Evolutionary conservation across 129 eudicot species (phyloP).

Genomic region (Arctium lappa): DNA sequence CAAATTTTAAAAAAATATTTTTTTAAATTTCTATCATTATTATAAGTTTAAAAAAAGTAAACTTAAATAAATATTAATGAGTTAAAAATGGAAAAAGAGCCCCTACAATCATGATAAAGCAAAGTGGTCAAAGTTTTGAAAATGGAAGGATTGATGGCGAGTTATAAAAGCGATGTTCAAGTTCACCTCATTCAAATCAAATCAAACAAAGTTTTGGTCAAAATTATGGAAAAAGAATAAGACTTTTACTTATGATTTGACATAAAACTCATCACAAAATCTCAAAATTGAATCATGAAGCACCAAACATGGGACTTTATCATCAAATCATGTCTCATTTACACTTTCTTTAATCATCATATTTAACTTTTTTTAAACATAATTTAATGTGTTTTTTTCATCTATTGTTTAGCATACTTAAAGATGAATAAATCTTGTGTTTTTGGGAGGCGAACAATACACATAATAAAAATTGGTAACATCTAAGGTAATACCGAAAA

Average conservation of each 20-base stretch:
- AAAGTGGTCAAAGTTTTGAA: slow-evolving; percentile 33
- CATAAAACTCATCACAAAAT: slow-evolving; percentile 23
- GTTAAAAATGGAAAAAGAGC: background rate
- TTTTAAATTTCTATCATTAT: background rate
- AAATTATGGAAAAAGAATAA: slow-evolving; percentile 6
- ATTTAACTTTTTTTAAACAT: background rate
- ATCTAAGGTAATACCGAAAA: too few species aligned
- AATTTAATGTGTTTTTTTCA: too few species aligned
- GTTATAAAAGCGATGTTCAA: background rate
- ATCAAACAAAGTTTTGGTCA: slow-evolving; percentile 3
- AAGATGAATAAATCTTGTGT: too few species aligned
- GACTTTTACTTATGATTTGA: slow-evolving; percentile 27
- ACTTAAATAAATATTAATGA: background rate
- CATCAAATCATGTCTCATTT: background rate
- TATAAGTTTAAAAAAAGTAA: background rate
- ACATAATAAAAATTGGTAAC: too few species aligned
- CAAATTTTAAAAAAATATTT: too few species aligned
- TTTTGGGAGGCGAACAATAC: too few species aligned
- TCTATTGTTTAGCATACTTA: too few species aligned
- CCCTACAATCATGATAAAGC: slow-evolving; percentile 11
- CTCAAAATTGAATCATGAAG: slow-evolving; percentile 7
- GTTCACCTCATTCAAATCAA: slow-evolving; percentile 13
- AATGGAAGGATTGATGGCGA: background rate
- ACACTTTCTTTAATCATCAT: background rate
- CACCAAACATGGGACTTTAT: slow-evolving; percentile 26